phyloP scores from a whole-genome alignment of 495 filamentous ascomycete species.

The Talaromyces liani region DNA sequence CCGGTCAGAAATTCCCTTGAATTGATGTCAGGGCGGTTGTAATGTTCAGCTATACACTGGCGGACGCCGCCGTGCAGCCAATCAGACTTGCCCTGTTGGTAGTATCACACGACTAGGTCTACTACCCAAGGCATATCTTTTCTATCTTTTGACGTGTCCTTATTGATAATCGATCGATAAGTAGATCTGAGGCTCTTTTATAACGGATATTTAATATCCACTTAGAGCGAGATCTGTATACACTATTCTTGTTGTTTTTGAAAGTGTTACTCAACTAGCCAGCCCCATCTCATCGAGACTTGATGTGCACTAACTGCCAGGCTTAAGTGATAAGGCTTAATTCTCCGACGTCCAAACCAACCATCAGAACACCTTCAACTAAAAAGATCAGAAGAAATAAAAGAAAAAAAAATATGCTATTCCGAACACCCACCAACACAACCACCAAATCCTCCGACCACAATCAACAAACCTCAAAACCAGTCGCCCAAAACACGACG shows the following conservation, averaged over 20 bases:
- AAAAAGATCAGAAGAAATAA: neutral
- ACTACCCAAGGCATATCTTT: neutral
- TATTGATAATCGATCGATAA: neutral
- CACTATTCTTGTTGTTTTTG: too few species aligned
- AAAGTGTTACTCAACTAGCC: neutral
- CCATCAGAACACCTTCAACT: neutral
- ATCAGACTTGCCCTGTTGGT: neutral
- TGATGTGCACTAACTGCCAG: neutral
- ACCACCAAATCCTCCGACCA: neutral
- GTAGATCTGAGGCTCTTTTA: neutral
- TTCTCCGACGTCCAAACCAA: neutral
- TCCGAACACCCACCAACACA: neutral
- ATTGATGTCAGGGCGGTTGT: neutral
- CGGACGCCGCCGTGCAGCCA: neutral
- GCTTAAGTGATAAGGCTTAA: neutral
- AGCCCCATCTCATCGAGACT: neutral
- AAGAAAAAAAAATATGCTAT: neutral
- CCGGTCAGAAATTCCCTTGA: neutral
- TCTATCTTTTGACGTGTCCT: neutral
- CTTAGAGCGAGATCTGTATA: too few species aligned
- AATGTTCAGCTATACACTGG: neutral
- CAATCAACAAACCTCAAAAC: neutral
- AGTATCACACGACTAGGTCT: neutral
- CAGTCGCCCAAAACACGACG: slow-evolving; percentile 6
- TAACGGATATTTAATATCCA: neutral